phyloP scores from a whole-genome alignment of 2,329 filamentous ascomycete species.

The Cladobotryum mycophilum region DNA sequence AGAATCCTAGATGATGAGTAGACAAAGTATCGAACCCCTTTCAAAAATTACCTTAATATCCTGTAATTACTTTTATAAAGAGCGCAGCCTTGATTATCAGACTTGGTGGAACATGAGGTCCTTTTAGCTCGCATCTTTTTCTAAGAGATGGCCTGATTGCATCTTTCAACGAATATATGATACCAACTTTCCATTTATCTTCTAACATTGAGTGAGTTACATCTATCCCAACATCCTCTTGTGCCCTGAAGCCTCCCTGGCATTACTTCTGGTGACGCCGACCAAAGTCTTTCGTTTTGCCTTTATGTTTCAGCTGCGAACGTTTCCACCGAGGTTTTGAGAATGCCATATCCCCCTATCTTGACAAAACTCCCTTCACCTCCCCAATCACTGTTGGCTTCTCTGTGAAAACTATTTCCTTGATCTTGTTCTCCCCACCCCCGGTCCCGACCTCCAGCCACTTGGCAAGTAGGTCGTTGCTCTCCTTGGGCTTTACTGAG shows the following conservation, averaged over 20 bases:
- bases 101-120: too few species aligned
- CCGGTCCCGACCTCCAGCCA: constrained; percentile 60
- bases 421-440: constrained; percentile 34
- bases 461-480: constrained; percentile 71
- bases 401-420: constrained; percentile 44
- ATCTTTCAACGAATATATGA: too few species aligned
- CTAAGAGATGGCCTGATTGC: too few species aligned
- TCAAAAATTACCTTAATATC: not conserved
- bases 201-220: too few species aligned
- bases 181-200: too few species aligned
- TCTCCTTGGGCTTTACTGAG: constrained; percentile 84
- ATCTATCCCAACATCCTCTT: too few species aligned
- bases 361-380: constrained; percentile 42
- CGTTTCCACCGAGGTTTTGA: too few species aligned
- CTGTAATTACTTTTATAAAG: not conserved
- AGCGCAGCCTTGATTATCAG: not conserved
- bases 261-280: too few species aligned
- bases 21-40: not conserved
- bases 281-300: too few species aligned
- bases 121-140: too few species aligned
- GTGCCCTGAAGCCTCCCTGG: too few species aligned
- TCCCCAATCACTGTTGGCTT: constrained; percentile 42
- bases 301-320: too few species aligned
- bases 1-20: constrained; percentile 83
- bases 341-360: constrained; percentile 23